Base-by-base conservation (phyloP, 305 asterid species). In the Fraxinus nigra region DNA sequence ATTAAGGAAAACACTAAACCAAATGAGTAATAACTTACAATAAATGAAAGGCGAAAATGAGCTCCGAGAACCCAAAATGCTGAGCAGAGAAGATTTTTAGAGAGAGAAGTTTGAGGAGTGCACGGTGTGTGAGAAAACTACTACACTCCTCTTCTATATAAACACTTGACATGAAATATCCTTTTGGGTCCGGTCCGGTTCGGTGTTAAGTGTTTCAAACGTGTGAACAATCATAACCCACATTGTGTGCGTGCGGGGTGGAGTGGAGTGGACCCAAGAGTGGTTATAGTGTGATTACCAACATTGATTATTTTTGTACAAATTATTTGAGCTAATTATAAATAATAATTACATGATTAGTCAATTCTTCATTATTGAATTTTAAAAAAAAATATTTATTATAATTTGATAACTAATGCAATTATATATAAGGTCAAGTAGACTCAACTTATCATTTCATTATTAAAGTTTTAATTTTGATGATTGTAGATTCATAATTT, bases 221-320 rank as follows among this genome's bases (percentile, higher is more conserved):
- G 92, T 89, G 92, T 79, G 89, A 87, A 80, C 85, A 90, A 88
- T 88, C 80, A 87, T 88, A 87, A 78, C 72, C 32, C 35, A 4
- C 82, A 83, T 72, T 69, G 88, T 78, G 89, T 82, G 89, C 86
- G 92, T 81, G 93, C 87, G 89, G 40, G 40, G 40, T 35, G 40
- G 43, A 37, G 11, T 37, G 43, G 28, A 32, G 81, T 80, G 67
- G 88, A 7, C 85, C 90, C 86, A 4, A 32, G 33, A 72, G 81
- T 89, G 77, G 90, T 81, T 87, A 85, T 37, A 77, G 63, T 46
- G 75, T 85, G 82, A 86, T 86, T 78, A 81, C 85, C 65, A 67
- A 67, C 32, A 67, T 67, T 67, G 74, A 67, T 67, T 67, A 30
- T 67, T 28, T 61, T 67, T 30, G 37, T 34, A 28, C 74, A 67